Percentiles rank a stretch among this genome's conserved stretches.
Evolutionary conservation across 2,329 filamentous ascomycete genomes (phyloP).

Genomic region (Rhynchosporium secalis): DNA sequence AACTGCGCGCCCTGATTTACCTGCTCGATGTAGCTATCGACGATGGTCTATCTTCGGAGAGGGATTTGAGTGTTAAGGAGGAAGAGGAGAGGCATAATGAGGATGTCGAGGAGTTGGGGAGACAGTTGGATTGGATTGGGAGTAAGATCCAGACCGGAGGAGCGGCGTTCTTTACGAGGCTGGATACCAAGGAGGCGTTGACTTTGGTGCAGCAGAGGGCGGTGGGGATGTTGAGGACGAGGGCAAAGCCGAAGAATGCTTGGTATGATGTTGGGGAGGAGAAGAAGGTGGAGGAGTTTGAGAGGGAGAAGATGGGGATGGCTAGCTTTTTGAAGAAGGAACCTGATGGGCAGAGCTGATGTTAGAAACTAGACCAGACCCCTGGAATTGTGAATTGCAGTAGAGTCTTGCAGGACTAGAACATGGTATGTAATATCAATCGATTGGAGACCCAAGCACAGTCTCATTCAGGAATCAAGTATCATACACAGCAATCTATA

Average conservation of each 20-base stretch:
- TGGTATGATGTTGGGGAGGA: constrained; percentile 47
- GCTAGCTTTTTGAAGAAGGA: constrained; percentile 31
- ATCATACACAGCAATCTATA: constrained; percentile 36
- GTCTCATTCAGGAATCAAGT: constrained; percentile 29
- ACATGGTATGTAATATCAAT: background rate
- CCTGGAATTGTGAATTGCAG: background rate
- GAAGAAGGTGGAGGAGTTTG: constrained; percentile 42
- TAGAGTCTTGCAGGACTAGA: background rate
- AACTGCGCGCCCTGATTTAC: constrained; percentile 63
- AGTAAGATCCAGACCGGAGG: constrained; percentile 72
- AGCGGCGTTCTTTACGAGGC: constrained; percentile 68
- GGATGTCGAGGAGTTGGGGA: constrained; percentile 66
- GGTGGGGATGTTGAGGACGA: constrained; percentile 67
- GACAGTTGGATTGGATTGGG: constrained; percentile 57
- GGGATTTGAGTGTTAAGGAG: constrained; percentile 39
- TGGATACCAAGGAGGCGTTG: constrained; percentile 74
- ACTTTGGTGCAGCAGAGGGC: constrained; percentile 76
- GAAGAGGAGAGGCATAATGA: constrained; percentile 62
- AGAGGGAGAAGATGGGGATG: constrained; percentile 36
- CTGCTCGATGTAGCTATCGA: constrained; percentile 77
- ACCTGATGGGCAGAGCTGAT: constrained; percentile 2
- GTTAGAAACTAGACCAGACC: background rate
- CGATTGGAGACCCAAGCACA: constrained; percentile 9
- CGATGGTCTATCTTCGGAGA: constrained; percentile 48
- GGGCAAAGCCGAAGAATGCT: constrained; percentile 64